phyloP scores from a whole-genome alignment of 2,329 filamentous ascomycete species.

The Aspergillus phoenicis region DNA sequence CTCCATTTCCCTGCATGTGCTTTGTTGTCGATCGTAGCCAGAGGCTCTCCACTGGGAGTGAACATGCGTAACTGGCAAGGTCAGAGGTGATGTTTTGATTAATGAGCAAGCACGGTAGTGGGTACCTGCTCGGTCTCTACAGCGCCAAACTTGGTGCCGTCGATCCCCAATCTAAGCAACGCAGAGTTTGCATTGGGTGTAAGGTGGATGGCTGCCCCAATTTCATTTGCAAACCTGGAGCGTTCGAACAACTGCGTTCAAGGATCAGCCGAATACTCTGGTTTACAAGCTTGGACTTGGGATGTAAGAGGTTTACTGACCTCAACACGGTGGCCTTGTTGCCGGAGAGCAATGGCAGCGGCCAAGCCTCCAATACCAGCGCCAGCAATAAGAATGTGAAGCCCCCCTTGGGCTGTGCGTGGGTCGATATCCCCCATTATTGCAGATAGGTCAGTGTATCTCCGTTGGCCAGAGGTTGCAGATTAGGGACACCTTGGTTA shows the following conservation, averaged over 20 bases:
- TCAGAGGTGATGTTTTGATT: slow-evolving; percentile 10
- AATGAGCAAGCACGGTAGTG: neutral
- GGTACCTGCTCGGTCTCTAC: slow-evolving; percentile 35
- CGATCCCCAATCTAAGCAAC: slow-evolving; percentile 50
- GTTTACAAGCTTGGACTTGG: neutral
- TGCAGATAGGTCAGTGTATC: neutral
- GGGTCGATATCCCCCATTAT: slow-evolving; percentile 24
- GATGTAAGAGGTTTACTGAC: slow-evolving; percentile 11
- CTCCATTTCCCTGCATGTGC: slow-evolving; percentile 30
- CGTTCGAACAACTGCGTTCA: slow-evolving; percentile 55
- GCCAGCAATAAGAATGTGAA: slow-evolving; percentile 37
- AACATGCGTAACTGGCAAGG: slow-evolving; percentile 40
- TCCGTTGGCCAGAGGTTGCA: neutral
- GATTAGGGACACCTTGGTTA: neutral
- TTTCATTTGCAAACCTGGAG: slow-evolving; percentile 58
- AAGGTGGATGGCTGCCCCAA: slow-evolving; percentile 65
- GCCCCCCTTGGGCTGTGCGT: slow-evolving; percentile 15
- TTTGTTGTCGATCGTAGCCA: slow-evolving; percentile 28
- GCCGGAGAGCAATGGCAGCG: slow-evolving; percentile 53
- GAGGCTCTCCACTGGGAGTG: slow-evolving; percentile 39
- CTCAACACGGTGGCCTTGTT: slow-evolving; percentile 54
- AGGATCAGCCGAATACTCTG: neutral
- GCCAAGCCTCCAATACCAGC: slow-evolving; percentile 39
- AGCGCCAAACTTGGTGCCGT: slow-evolving; percentile 45
- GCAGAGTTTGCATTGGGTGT: slow-evolving; percentile 64